These are phyloP conservation scores for Schizosaccharomyces lindneri DNA, from an alignment of 805 yeast species.

Conservation along the genomic window DNA sequence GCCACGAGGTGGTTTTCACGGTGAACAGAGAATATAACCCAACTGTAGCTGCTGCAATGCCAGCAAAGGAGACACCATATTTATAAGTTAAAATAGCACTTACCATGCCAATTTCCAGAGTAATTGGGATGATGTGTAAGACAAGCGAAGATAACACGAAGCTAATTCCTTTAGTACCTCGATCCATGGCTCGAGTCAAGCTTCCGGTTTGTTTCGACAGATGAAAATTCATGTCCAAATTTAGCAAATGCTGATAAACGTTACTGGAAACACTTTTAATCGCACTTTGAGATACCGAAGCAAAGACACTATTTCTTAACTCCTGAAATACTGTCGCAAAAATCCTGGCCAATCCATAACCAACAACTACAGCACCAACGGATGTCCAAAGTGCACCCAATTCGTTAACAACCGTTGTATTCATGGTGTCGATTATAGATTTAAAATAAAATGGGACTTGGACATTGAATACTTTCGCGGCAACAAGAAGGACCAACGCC, in stretches of 20 bases:
- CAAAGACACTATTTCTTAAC: constrained; percentile 81
- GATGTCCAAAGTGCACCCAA: constrained; percentile 40
- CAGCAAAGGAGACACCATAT: constrained; percentile 72
- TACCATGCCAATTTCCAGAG: constrained; percentile 77
- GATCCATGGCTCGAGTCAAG: constrained; percentile 78
- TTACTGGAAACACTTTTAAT: constrained; percentile 71
- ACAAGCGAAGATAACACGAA: constrained; percentile 88
- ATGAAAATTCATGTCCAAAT: constrained; percentile 74
- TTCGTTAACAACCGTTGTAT: constrained; percentile 11
- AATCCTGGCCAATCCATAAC: constrained; percentile 82
- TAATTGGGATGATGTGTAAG: constrained; percentile 82
- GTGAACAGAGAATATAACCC: constrained; percentile 69
- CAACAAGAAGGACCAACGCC: constrained; percentile 49
- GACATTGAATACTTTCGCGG: constrained; percentile 67
- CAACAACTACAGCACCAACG: constrained; percentile 45
- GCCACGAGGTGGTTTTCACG: constrained; percentile 82
- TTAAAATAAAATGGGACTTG: constrained; percentile 92
- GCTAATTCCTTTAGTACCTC: constrained; percentile 93
- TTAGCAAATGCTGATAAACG: constrained; percentile 62
- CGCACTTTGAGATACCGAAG: constrained; percentile 84
- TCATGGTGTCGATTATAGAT: constrained; percentile 37
- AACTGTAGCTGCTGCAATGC: constrained; percentile 73
- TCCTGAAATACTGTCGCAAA: constrained; percentile 91
- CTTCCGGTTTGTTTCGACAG: constrained; percentile 87
- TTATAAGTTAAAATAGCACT: constrained; percentile 79